These are phyloP conservation scores for Scortechinia acanthostroma DNA, from an alignment of 2,329 filamentous ascomycete genomes.

Conservation along the genomic window DNA sequence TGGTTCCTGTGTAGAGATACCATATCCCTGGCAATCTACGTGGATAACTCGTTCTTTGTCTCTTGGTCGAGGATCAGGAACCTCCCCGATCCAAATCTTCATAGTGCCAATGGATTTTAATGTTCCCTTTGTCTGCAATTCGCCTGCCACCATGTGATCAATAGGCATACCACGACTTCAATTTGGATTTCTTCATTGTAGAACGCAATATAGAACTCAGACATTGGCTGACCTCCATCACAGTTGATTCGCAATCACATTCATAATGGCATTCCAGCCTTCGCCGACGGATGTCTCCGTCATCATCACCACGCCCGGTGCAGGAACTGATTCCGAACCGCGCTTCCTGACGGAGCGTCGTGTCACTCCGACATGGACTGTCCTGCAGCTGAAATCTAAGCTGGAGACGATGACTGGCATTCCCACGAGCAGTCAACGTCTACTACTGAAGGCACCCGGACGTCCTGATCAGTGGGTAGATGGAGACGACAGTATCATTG, in stretches of 20 bases:
- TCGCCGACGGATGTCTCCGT: not conserved
- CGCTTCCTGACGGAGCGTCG: not conserved
- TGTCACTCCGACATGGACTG: not conserved
- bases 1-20: too few species aligned
- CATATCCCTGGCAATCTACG: too few species aligned
- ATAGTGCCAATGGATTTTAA: too few species aligned
- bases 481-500: not conserved
- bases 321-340: not conserved
- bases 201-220: not conserved
- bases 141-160: too few species aligned
- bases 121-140: too few species aligned
- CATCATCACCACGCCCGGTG: not conserved
- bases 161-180: too few species aligned
- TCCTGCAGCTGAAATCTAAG: not conserved
- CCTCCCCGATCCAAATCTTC: too few species aligned
- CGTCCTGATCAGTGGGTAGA: not conserved
- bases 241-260: not conserved
- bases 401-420: slow-evolving; percentile 2
- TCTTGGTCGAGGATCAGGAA: too few species aligned
- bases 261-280: not conserved
- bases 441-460: not conserved
- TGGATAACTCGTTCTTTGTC: too few species aligned
- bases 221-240: not conserved
- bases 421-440: not conserved
- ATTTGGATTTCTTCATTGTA: not conserved